A percentile compares a stretch with the other conserved stretches of the same genome.
Conservation (phyloP, 768 basidiomycete genomes). For the Cyclocybe aegerita region DNA sequence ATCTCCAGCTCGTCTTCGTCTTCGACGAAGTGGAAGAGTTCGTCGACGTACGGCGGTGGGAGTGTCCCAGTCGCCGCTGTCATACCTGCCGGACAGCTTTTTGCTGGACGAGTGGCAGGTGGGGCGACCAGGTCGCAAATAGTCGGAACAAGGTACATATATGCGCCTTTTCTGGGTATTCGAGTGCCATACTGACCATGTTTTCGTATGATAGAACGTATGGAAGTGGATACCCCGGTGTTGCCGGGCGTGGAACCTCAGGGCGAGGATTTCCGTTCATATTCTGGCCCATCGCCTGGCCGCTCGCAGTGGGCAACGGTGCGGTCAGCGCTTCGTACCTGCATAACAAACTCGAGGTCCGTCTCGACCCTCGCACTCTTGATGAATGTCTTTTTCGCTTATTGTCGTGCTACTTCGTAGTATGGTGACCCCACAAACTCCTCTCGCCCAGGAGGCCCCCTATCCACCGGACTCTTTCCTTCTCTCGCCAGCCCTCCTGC, state of each 20-base stretch:
- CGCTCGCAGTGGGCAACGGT: slow-evolving; percentile 19
- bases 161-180: background rate
- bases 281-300: slow-evolving; percentile 63
- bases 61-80: slow-evolving; percentile 18
- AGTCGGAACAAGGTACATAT: slow-evolving; percentile 40
- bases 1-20: slow-evolving; percentile 10
- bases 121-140: slow-evolving; percentile 45
- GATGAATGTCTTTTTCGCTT: background rate
- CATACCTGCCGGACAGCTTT: slow-evolving; percentile 40
- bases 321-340: slow-evolving; percentile 22
- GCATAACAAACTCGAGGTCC: slow-evolving; percentile 35
- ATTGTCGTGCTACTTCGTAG: slow-evolving; percentile 18
- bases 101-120: slow-evolving; percentile 46
- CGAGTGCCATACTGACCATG: background rate
- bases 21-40: slow-evolving; percentile 8
- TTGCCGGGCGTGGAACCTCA: slow-evolving; percentile 39
- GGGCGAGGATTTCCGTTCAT: slow-evolving; percentile 56
- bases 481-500: slow-evolving; percentile 33
- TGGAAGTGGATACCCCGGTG: slow-evolving; percentile 61
- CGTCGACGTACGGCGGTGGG: slow-evolving; percentile 19
- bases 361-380: slow-evolving; percentile 1
- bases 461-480: slow-evolving; percentile 39
- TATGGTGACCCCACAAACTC: slow-evolving; percentile 42
- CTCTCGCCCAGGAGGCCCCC: slow-evolving; percentile 44
- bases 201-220: slow-evolving; percentile 35